Evolutionary conservation across 1,139 yeast genomes (phyloP), one percentile per base, ranked within the genome.

Genomic region (Lodderomyces orthopsilosis): DNA sequence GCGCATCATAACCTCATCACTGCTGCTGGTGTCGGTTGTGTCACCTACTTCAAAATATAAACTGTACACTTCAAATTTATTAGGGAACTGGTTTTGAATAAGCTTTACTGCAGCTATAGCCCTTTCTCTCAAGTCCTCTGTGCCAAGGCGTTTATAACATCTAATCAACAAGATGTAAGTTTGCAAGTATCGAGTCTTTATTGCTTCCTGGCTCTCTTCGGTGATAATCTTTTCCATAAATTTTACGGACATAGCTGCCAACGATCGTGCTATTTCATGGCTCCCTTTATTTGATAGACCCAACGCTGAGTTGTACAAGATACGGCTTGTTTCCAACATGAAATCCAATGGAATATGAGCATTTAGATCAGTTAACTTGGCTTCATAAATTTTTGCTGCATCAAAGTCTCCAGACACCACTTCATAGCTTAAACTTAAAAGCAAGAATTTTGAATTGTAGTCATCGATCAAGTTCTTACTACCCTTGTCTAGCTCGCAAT

Each of bases 1-100:
- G 26, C 56, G 57, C 59, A 62, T 62, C 2, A 63, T 49, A 7
- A 54, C 26, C 13, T 42, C 42, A 28, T 43, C 50, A 2, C 42
- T 15, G 18, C 42, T 41, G 2, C 5, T 3, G 8, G 18, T 26
- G 14, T 43, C 44, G 10, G 23, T 23, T 5, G 33, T 36, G 15
- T 28, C 17, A 7, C 37, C 40, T 12, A 41, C 24, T 28, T 49
- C 51, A 27, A 44, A 40, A 13, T 40, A 37, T 2, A 47, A 32
- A 15, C 39, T 22, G 28, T 47, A 49, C 17, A 48, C 45, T 35
- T 49, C 49, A 19, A 49, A 35, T 9, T 18, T 23, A 14, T 41
- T 40, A 8, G 37, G 40, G 22, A 45, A 49, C 9, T 46, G 44
- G 8, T 39, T 28, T 27, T 30, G 42, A 39, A 49, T 36, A 19